Conservation (phyloP, 2,329 filamentous ascomycete genomes). For the Phaeosphaeria sp. region DNA sequence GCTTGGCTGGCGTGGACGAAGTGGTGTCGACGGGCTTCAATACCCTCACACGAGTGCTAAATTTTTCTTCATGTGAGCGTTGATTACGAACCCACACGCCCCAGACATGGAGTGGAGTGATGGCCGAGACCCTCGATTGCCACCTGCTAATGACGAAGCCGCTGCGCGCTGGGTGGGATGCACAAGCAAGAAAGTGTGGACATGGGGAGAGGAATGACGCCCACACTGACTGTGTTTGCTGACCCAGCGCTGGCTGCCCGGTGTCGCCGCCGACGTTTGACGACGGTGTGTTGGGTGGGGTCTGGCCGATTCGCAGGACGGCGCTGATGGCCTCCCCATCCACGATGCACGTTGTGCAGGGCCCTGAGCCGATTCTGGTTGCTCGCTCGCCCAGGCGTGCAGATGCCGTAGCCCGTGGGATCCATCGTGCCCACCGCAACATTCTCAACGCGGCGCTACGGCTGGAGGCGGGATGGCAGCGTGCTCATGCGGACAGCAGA, state of each 20-base stretch:
- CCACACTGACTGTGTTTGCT: neutral
- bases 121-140: conserved; percentile 24
- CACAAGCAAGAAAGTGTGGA: conserved; percentile 16
- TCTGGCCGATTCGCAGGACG: conserved; percentile 14
- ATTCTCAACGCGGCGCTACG: conserved; percentile 29
- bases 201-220: conserved; percentile 1
- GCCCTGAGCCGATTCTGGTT: conserved; percentile 5
- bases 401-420: conserved; percentile 24
- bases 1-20: conserved; percentile 15
- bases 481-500: conserved; percentile 30
- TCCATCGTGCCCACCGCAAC: conserved; percentile 14
- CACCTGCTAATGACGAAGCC: conserved; percentile 25
- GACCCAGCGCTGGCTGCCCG: neutral
- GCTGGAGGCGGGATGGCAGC: conserved; percentile 28
- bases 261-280: neutral
- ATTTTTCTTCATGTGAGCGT: conserved; percentile 13
- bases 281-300: conserved; percentile 8
- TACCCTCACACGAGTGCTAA: conserved; percentile 16
- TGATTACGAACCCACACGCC: conserved; percentile 20
- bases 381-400: conserved; percentile 3
- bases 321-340: conserved; percentile 24
- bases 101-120: conserved; percentile 4
- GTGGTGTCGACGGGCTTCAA: conserved; percentile 17
- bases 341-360: conserved; percentile 13
- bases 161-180: conserved; percentile 13